Evolutionary conservation across 192 early-diverging fungal species (phyloP), one percentile per base, ranked within the genome.

Genomic region (Dissophora ornata): DNA sequence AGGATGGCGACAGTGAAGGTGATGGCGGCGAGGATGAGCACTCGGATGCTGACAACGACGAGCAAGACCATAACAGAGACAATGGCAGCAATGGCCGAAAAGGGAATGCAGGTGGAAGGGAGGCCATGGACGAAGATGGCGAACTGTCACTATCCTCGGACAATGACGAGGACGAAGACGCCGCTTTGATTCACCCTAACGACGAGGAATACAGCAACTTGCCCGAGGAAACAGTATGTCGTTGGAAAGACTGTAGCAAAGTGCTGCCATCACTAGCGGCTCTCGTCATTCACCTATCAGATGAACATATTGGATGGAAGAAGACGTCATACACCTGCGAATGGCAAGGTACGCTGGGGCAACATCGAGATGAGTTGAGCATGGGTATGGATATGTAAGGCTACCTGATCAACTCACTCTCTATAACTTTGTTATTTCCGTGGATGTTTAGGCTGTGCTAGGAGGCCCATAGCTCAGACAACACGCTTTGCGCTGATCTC

Each of bases 271-370:
- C 71, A 11, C 54, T 81, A 18, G 47, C 69, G 6, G 56, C 67
- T 0, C 51, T 85, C 24, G 80, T 73, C 2, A 55, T 78, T 30
- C 84, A 85, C 57, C 51, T 85, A 1, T 85, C 84, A n/a, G 77
- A 85, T 59, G 85, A 83, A 24, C 87, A 88, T 58, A 81, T 88
- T 24, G 87, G 87, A 22, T 84, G 83, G 82, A 88, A 86, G 49
- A 78, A 78, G 52, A 79, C 83, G 5, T 74, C 79, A 32, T 88
- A 88, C 48, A 80, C 57, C 24, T 88, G 87, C 53, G 83, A 88
- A 48, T 88, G 87, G 87, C 75, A 71, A 15, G 79, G 79, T 60
- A 62, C 57, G 9, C 15, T 9, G 21, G 25, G 12, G 38, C 7
- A 10, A 25, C 22, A 15, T n/a, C n/a, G n/a, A n/a, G n/a, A n/a